Conservation (phyloP, 169 alveolate species). For the Cryptosporidium parvum region DNA sequence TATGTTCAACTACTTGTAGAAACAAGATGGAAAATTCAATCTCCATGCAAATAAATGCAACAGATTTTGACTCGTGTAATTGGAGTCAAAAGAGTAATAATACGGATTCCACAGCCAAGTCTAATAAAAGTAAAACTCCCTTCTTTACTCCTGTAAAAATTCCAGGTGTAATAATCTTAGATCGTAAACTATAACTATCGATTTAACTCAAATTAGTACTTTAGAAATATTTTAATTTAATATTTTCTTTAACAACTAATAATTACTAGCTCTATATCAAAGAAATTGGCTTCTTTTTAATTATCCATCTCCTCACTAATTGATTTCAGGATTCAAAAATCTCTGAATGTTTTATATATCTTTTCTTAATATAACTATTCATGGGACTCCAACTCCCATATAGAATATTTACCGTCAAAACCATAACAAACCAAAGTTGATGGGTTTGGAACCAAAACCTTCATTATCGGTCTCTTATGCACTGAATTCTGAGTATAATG, state of each 20-base stretch:
- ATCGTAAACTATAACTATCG: slow-evolving; percentile 21
- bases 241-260: background rate
- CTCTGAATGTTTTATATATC: background rate
- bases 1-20: too few relatives aligned
- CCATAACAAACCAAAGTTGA: slow-evolving; percentile 22
- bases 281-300: background rate
- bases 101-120: slow-evolving; percentile 10
- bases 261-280: background rate
- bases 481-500: slow-evolving; percentile 46
- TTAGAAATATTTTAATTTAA: too few relatives aligned
- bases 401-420: slow-evolving; percentile 45
- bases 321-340: background rate
- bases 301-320: background rate
- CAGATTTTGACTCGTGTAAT: slow-evolving; percentile 18
- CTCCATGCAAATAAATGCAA: background rate
- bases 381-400: slow-evolving; percentile 27
- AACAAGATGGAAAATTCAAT: background rate
- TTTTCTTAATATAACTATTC: background rate
- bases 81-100: slow-evolving; percentile 20
- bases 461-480: slow-evolving; percentile 54
- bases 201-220: background rate
- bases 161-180: slow-evolving; percentile 68
- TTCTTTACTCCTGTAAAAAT: slow-evolving; percentile 71
- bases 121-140: slow-evolving; percentile 38
- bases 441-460: slow-evolving; percentile 14